These are phyloP conservation scores for Sutorius australiensis DNA, from an alignment of 768 basidiomycete genomes.

Conservation along the genomic window DNA sequence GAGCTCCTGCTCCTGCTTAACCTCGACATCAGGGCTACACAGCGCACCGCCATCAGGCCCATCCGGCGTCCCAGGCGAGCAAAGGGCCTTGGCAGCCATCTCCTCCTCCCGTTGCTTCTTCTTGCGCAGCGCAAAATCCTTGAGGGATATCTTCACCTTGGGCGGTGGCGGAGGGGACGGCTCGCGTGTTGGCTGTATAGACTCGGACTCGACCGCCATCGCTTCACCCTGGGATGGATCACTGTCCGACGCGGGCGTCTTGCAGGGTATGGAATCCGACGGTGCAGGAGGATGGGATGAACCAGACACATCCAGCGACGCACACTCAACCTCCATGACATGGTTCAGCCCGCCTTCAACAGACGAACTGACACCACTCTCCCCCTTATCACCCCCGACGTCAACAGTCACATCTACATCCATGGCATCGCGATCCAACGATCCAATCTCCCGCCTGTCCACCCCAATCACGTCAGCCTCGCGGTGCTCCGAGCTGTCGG, in stretches of 20 bases:
- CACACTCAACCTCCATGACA: not conserved
- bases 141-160: slow-evolving; percentile 54
- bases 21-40: slow-evolving; percentile 20
- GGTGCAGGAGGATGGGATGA: slow-evolving; percentile 3
- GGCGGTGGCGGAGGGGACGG: slow-evolving; percentile 37
- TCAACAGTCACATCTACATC: slow-evolving; percentile 17
- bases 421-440: slow-evolving; percentile 17
- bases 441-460: not conserved
- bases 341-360: not conserved
- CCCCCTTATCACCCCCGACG: slow-evolving; percentile 1
- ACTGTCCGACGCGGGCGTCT: not conserved
- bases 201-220: slow-evolving; percentile 5
- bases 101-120: slow-evolving; percentile 50
- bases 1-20: slow-evolving; percentile 14
- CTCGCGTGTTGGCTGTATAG: slow-evolving; percentile 8
- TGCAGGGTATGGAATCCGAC: not conserved
- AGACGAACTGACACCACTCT: not conserved
- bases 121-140: slow-evolving; percentile 55
- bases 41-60: slow-evolving; percentile 3
- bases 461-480: not conserved
- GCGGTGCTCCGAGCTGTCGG: not conserved
- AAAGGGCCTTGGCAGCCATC: slow-evolving; percentile 27
- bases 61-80: slow-evolving; percentile 22
- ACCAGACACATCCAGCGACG: not conserved
- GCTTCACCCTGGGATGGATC: slow-evolving; percentile 8